Evolutionary conservation across 306 rosid genomes (phyloP), one percentile per base, ranked within the genome.

Genomic region (Gastrolobium bilobum): DNA sequence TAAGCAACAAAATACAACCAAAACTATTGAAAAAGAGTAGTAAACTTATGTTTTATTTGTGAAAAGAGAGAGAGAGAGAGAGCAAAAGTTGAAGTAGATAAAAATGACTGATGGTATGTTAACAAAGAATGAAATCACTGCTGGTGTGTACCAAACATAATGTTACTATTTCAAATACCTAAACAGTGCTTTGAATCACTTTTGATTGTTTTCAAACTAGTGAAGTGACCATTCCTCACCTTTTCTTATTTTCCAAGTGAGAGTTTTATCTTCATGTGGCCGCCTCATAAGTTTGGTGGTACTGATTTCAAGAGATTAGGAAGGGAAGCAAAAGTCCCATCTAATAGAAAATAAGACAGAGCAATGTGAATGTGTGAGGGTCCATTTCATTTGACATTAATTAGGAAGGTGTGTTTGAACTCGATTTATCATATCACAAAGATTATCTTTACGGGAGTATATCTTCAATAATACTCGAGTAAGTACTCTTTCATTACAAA

Each of bases 361-460:
- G 10, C 33, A 53, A 71, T 77, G 57, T 58, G 57, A 83, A 60
- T 30, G 50, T 62, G 34, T 44, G 60, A 57, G 62, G 85, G 78
- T 70, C 74, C 79, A 82, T 82, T 70, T 73, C 34, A 50, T 76
- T 58, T 75, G 77, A 81, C 75, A 46, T 46, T 44, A 54, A n/a
- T n/a, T n/a, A 56, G 80, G 52, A 65, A 51, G 66, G 68, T 48
- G 10, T 69, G 81, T 77, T 73, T 58, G 61, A 84, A 68, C 65
- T 42, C 10, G 65, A 67, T 38, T 54, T 52, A 57, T 67, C 77
- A 20, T 10, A 66, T 62, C 15, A 64, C 15, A 77, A 10, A 76
- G 42, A 57, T 33, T 69, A 68, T 82, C 73, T 68, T 73, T 60
- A 33, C 58, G 71, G 78, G 50, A n/a, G n/a, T n/a, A n/a, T n/a